phyloP scores from a whole-genome alignment of 768 basidiomycete species.

The Termitomyces titanicus region DNA sequence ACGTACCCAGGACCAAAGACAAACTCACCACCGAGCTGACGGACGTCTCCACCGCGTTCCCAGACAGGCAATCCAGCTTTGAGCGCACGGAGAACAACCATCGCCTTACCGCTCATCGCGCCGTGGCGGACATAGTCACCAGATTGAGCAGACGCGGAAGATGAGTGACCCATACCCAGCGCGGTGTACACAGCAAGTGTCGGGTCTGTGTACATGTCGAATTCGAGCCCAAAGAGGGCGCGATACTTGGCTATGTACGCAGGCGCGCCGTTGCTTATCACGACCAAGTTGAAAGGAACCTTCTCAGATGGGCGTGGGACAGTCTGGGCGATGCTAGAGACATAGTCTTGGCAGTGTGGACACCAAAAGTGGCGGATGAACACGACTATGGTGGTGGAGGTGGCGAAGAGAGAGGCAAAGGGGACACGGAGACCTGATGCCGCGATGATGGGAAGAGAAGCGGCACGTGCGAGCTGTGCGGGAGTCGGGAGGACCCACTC shows the following conservation, averaged over 20 bases:
- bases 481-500: slow-evolving; percentile 40
- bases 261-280: slow-evolving; percentile 78
- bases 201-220: slow-evolving; percentile 80
- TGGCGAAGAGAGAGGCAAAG: slow-evolving; percentile 65
- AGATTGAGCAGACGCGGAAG: not conserved
- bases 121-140: slow-evolving; percentile 66
- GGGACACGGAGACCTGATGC: slow-evolving; percentile 61
- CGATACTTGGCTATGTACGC: slow-evolving; percentile 75
- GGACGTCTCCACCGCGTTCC: slow-evolving; percentile 72
- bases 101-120: slow-evolving; percentile 62
- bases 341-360: slow-evolving; percentile 84
- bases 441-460: slow-evolving; percentile 58
- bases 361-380: slow-evolving; percentile 94
- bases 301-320: slow-evolving; percentile 32
- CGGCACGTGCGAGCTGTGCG: slow-evolving; percentile 57
- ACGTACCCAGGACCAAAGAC: slow-evolving; percentile 44
- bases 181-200: slow-evolving; percentile 61
- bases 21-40: slow-evolving; percentile 90
- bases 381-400: slow-evolving; percentile 60
- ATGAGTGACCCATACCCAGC: slow-evolving; percentile 61
- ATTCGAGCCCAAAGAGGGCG: slow-evolving; percentile 68
- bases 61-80: slow-evolving; percentile 78
- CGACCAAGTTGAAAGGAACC: slow-evolving; percentile 53
- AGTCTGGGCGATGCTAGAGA: slow-evolving; percentile 51
- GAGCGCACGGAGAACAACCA: slow-evolving; percentile 68